Percentiles rank a stretch among this genome's conserved stretches.
phyloP scores from a whole-genome alignment of 345 rosid species.

The Brassica carinata region DNA sequence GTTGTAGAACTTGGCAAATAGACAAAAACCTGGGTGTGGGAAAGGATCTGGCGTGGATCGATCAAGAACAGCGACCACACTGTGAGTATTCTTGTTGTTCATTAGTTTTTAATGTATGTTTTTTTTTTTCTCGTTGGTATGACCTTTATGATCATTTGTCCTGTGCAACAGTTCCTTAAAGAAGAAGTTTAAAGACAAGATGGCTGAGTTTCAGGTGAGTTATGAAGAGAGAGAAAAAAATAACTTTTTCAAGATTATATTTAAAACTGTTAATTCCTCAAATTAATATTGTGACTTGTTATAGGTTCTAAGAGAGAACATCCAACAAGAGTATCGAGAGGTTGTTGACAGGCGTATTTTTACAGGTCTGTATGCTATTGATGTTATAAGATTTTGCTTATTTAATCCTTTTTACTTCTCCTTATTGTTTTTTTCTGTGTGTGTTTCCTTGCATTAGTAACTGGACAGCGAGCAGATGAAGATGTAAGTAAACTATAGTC shows the following conservation, averaged over 20 bases:
- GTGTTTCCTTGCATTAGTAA: constrained; percentile 33
- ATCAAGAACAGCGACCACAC: constrained; percentile 83
- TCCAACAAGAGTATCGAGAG: constrained; percentile 88
- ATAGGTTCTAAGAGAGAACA: constrained; percentile 80
- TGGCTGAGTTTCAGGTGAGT: constrained; percentile 88
- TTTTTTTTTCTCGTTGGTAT: background rate
- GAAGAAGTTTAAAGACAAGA: constrained; percentile 51
- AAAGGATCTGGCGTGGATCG: constrained; percentile 90
- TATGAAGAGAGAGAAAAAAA: background rate
- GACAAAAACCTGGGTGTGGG: constrained; percentile 83
- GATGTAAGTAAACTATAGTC: constrained; percentile 35
- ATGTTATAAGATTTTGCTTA: background rate
- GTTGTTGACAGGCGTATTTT: constrained; percentile 87
- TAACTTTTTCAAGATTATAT: background rate
- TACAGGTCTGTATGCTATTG: constrained; percentile 54
- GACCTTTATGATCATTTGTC: constrained; percentile 20
- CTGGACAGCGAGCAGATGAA: constrained; percentile 42
- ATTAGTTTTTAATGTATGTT: constrained; percentile 2
- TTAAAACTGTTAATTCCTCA: background rate
- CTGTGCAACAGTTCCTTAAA: constrained; percentile 59
- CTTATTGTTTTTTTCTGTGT: constrained; percentile 5
- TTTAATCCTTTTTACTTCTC: background rate
- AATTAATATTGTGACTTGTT: constrained; percentile 7
- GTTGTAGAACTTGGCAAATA: constrained; percentile 76
- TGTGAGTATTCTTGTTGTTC: constrained; percentile 47